Evolutionary conservation across 257 asterid genomes (phyloP).

Genomic region (Cinchona pubescens): DNA sequence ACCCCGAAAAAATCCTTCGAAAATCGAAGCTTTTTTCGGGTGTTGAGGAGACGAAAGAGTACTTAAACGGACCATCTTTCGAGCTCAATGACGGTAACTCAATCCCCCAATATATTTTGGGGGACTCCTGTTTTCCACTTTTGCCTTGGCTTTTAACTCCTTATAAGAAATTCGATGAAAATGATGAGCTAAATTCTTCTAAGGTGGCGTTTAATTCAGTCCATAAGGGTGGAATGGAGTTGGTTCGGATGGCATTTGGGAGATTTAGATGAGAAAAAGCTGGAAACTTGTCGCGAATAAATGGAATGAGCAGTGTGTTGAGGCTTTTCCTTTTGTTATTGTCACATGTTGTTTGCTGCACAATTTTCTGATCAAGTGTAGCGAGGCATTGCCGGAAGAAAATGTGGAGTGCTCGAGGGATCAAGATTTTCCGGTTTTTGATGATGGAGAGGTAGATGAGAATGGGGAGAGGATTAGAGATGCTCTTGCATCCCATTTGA

Average conservation of each 20-base stretch:
- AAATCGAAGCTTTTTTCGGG: conserved; percentile 60
- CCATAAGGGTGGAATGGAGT: conserved; percentile 55
- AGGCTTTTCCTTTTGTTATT: conserved; percentile 76
- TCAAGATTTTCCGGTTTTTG: conserved; percentile 40
- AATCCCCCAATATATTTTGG: conserved; percentile 75
- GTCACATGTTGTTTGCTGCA: conserved; percentile 83
- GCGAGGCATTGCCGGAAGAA: conserved; percentile 58
- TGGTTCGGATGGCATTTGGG: conserved; percentile 59
- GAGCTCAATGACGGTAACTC: conserved; percentile 48
- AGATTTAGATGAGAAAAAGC: conserved; percentile 52
- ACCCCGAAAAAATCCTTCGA: conserved; percentile 48
- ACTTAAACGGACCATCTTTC: conserved; percentile 60
- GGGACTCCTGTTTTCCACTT: conserved; percentile 71
- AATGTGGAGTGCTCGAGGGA: conserved; percentile 30
- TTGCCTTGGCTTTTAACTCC: conserved; percentile 88
- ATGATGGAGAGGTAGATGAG: conserved; percentile 57
- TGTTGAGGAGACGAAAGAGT: conserved; percentile 56
- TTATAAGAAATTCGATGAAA: conserved; percentile 21
- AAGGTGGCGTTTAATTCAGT: conserved; percentile 58
- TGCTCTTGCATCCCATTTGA: conserved; percentile 73
- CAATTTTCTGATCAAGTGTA: conserved; percentile 88
- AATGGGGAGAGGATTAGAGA: conserved; percentile 61
- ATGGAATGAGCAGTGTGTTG: conserved; percentile 65
- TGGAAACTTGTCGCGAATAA: conserved; percentile 78
- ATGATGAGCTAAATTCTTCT: conserved; percentile 28